Conservation (phyloP, 2,329 filamentous ascomycete species). For the Septoria petroselini region DNA sequence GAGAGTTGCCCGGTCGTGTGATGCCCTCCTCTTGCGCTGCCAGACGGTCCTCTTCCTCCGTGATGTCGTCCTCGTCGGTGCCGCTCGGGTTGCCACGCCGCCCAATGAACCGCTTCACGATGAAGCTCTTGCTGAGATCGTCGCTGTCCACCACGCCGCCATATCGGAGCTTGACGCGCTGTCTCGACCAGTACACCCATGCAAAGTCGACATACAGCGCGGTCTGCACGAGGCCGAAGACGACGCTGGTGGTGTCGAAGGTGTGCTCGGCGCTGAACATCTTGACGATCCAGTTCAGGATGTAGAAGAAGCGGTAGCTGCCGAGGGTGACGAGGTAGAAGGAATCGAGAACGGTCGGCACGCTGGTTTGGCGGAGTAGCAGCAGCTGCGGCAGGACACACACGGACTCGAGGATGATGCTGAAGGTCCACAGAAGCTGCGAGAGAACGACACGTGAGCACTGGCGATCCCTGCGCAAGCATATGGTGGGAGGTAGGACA, state of each 20-base stretch:
- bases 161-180: slow-evolving; percentile 86
- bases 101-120: slow-evolving; percentile 75
- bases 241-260: slow-evolving; percentile 64
- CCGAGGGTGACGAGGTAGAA: slow-evolving; percentile 88
- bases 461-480: neutral
- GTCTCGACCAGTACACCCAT: slow-evolving; percentile 92
- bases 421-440: slow-evolving; percentile 82
- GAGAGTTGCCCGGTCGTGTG: slow-evolving; percentile 25
- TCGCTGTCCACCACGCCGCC: slow-evolving; percentile 88
- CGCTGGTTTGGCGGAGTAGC: slow-evolving; percentile 87
- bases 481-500: too few relatives aligned
- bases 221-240: slow-evolving; percentile 87
- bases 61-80: slow-evolving; percentile 49
- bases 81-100: slow-evolving; percentile 41
- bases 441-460: slow-evolving; percentile 1
- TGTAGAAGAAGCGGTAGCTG: slow-evolving; percentile 82
- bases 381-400: slow-evolving; percentile 88
- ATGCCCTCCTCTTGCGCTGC: slow-evolving; percentile 38
- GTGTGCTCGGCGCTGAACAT: slow-evolving; percentile 55
- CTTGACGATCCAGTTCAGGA: slow-evolving; percentile 78
- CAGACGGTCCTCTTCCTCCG: slow-evolving; percentile 59
- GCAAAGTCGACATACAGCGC: slow-evolving; percentile 89
- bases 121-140: slow-evolving; percentile 79
- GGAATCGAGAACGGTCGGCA: slow-evolving; percentile 94
- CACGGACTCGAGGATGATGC: slow-evolving; percentile 84